Evolutionary conservation across 306 rosid genomes (phyloP), one percentile per base, ranked within the genome.

Genomic region (Alnus glutinosa): DNA sequence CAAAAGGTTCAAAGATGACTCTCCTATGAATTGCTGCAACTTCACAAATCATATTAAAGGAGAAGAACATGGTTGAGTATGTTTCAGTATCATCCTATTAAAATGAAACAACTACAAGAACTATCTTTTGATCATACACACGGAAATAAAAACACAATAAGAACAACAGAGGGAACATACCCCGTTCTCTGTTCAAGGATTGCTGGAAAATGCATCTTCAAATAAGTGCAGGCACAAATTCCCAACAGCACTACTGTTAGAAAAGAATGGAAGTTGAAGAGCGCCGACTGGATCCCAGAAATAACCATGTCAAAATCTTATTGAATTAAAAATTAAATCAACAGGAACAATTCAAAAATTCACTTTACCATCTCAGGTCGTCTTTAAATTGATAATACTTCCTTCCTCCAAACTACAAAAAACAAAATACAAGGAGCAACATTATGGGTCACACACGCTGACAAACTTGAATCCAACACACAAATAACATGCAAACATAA

Each of bases 131-230:
- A 42, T 39, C 72, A 18, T 39, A 18, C 30, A 42, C 0, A 4
- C 55, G 16, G 9, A 47, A 16, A 42, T 64, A 6, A 37, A 32
- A 55, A 6, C 7, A 9, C 28, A 55, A 55, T 23, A 69, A 19
- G 44, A 64, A 30, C 46, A 70, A 78, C 19, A 57, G 28, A 80
- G 47, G 54, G 1, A 12, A 37, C 37, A 80, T 83, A 86, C 89
- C 89, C 89, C 9, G 89, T 86, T 83, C 79, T 81, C 71, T 81
- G 85, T 63, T 86, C 89, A 71, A 86, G 82, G 75, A 86, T 68
- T 2, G 87, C 87, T 39, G 89, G 87, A 81, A 86, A 86, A 76
- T 86, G 89, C 87, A 86, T 83, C 82, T 86, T 86, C 77, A 86
- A 64, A 77, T 74, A 86, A 58, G 89, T 86, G 79, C 89, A 86